Evolutionary conservation across 2,329 filamentous ascomycete species (phyloP), one percentile per base, ranked within the genome.

Genomic region (Arthrobotrys sinensis): DNA sequence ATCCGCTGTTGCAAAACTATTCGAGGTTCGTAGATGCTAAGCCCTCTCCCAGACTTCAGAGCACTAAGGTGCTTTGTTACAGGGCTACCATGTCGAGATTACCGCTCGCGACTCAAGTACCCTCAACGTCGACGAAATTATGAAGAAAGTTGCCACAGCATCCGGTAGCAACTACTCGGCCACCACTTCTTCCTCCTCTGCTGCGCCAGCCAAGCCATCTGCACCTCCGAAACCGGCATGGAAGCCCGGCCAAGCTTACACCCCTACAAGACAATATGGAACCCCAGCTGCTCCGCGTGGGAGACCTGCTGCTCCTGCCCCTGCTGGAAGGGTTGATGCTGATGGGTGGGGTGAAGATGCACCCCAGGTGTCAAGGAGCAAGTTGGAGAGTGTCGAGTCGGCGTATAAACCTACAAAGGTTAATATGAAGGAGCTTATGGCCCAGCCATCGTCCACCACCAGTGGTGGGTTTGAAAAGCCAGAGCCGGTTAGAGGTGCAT

Each of bases 281-380:
- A 82, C 38, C 82, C 79, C 8, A 82, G 83, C 5, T 83, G 76
- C 50, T 67, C 79, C 28, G 83, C 63, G 86, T 81, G 87, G 84
- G 50, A 88, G 92, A 79, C 88, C 90, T 55, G 85, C 89, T 85
- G 84, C 89, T 81, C 84, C 86, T 80, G 83, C 86, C 63, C 83
- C 86, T 82, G 86, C 89, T 81, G 86, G 86, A 55, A 87, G 88
- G 65, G 88, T 90, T 21, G 93, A 97, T 83, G 89, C 90, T 40
- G 96, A 99, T 85, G 96, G 96, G 63, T 99, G 96, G 96, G 96
- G 96, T 72, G 88, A 89, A 14, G 96, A 99, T 87, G 96, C 96
- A 3, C 96, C 96, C n/a, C 93, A 90, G 14, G 90, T 97, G 52
- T 94, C 93, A 55, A 89, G 96, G 82, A 92, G 91, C 64, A 90